Evolutionary conservation across 2,329 filamentous ascomycete genomes (phyloP).

Genomic region (Pyricularia grisea): DNA sequence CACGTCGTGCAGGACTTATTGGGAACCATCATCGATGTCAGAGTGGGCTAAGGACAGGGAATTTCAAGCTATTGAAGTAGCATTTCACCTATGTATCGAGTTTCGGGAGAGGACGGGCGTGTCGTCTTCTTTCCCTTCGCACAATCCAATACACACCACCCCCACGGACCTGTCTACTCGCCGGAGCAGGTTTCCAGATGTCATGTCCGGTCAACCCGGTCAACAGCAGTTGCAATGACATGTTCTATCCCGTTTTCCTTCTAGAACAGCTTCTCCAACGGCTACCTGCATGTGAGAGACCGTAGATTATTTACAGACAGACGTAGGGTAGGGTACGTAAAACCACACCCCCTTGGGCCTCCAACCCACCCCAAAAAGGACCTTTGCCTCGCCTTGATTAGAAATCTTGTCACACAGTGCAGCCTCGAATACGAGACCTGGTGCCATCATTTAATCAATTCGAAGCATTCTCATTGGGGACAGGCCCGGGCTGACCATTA

Average conservation of each 20-base stretch:
- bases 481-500: background rate
- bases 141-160: background rate
- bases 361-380: background rate
- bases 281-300: background rate
- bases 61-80: background rate
- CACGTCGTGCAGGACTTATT: background rate
- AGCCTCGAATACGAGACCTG: background rate
- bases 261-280: background rate
- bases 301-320: background rate
- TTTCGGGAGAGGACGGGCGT: background rate
- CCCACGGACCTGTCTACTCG: background rate
- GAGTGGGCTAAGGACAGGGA: background rate
- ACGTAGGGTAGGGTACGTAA: background rate
- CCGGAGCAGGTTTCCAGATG: background rate
- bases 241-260: background rate
- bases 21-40: background rate
- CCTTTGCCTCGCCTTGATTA: background rate
- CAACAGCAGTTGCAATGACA: background rate
- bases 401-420: background rate
- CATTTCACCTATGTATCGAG: background rate
- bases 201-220: background rate
- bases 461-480: background rate
- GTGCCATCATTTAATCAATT: background rate
- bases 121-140: background rate
- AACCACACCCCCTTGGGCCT: background rate